A percentile compares a stretch with the other conserved stretches of the same genome.
Evolutionary conservation across 768 basidiomycete species (phyloP).

Genomic region (Leccinum truebloodii): DNA sequence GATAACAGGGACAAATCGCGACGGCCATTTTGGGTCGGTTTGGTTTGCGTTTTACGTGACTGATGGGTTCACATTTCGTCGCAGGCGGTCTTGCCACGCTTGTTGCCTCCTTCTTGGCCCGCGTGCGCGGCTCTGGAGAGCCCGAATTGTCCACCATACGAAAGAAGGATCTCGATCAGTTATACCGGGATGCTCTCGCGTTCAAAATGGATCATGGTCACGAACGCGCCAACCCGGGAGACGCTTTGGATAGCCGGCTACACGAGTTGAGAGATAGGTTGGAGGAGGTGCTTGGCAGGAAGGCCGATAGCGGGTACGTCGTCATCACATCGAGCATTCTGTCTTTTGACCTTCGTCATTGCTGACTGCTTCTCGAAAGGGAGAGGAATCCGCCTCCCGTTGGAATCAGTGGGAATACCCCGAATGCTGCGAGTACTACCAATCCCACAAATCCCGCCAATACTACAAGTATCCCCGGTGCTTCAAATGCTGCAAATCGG

Average conservation of each 20-base stretch:
- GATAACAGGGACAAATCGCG: slow-evolving; percentile 31
- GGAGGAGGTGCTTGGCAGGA: slow-evolving; percentile 30
- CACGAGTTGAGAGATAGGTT: slow-evolving; percentile 21
- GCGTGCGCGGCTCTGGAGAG: slow-evolving; percentile 66
- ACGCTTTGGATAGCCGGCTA: slow-evolving; percentile 13
- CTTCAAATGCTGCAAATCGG: not conserved
- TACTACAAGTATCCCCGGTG: not conserved
- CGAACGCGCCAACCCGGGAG: slow-evolving; percentile 13
- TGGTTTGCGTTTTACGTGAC: not conserved
- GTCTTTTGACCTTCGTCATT: not conserved
- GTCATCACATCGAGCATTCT: not conserved
- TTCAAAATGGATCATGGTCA: slow-evolving; percentile 61
- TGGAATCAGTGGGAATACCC: not conserved
- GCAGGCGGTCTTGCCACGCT: slow-evolving; percentile 66
- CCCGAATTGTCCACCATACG: slow-evolving; percentile 60
- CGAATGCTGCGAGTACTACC: not conserved
- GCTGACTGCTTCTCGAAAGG: slow-evolving; percentile 2
- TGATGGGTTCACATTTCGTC: not conserved
- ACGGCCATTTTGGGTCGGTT: slow-evolving; percentile 42
- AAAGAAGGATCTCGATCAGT: slow-evolving; percentile 63
- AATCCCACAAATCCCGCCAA: not conserved
- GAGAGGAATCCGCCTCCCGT: not conserved
- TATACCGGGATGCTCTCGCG: slow-evolving; percentile 59
- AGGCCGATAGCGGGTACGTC: slow-evolving; percentile 26
- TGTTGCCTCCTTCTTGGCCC: slow-evolving; percentile 71